A percentile compares a stretch with the other conserved stretches of the same genome.
Evolutionary conservation across 371 early-diverging fungal species (phyloP).

Genomic region (Mucor velutinosus): DNA sequence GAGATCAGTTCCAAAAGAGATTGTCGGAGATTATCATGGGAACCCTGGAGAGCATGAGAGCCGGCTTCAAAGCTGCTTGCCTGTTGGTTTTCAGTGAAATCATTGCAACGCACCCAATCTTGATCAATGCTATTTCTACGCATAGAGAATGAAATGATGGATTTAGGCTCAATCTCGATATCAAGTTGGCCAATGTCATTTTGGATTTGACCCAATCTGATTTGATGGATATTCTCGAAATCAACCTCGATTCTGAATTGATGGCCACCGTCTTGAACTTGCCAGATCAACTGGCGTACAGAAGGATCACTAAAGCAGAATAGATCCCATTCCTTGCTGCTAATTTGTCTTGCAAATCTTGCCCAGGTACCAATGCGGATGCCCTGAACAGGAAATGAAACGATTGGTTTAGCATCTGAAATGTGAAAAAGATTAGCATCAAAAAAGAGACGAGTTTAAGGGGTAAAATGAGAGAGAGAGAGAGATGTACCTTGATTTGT

Average conservation of each 20-base stretch:
- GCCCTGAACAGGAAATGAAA: slow-evolving; percentile 27
- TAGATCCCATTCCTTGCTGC: slow-evolving; percentile 24
- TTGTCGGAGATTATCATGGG: slow-evolving; percentile 28
- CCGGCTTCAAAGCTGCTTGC: slow-evolving; percentile 18
- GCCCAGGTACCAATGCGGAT: slow-evolving; percentile 44
- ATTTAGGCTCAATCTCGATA: slow-evolving; percentile 15
- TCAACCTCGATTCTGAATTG: slow-evolving; percentile 39
- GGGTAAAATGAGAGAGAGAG: background rate
- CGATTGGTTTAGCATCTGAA: slow-evolving; percentile 1
- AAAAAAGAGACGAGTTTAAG: background rate
- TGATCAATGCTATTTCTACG: slow-evolving; percentile 23
- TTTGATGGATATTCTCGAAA: slow-evolving; percentile 29
- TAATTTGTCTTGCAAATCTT: slow-evolving; percentile 26
- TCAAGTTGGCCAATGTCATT: slow-evolving; percentile 25
- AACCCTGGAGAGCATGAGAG: slow-evolving; percentile 22
- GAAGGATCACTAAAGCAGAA: slow-evolving; percentile 28
- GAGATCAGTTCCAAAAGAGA: slow-evolving; percentile 31
- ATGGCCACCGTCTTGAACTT: slow-evolving; percentile 36
- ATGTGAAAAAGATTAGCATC: background rate
- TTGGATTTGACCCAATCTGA: slow-evolving; percentile 22
- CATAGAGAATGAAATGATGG: slow-evolving; percentile 33
- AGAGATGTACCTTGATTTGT: slow-evolving; percentile 17
- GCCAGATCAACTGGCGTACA: slow-evolving; percentile 37
- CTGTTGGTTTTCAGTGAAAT: slow-evolving; percentile 47
- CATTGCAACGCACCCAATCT: slow-evolving; percentile 44